Base-by-base conservation (phyloP, 1,284 basidiomycete genomes). In the Apiotrichum brassicae region DNA sequence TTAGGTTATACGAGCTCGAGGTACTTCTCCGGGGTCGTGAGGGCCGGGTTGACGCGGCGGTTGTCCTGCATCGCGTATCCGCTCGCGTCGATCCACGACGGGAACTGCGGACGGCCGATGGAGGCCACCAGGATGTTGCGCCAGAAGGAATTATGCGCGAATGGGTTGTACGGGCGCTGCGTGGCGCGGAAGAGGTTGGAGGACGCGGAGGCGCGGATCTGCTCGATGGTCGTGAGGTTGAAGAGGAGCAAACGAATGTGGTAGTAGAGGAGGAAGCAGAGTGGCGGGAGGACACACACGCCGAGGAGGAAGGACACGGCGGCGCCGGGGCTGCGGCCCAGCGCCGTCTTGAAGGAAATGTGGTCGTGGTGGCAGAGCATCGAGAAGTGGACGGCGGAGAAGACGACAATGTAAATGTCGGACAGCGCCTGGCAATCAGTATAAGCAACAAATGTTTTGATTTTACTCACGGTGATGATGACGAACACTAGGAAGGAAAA, bases 221-320 rank as follows among this genome's bases (percentile, higher is more conserved):
- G 88, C 74, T 95, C 91, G 54, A 95, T 91, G 12, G 91, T 95
- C 3, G 91, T 94, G 37, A 87, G 78, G 70, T 93, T 92, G 59
- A 87, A 76, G 43, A 88, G 72, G 34, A 92, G 73, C 47, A 94
- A 77, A 67, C 89, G 77, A 66, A 87, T 71, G 75, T 97, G 91
- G 72, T 95, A 97, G 22, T 74, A 76, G 45, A 90, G 68, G 51
- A 97, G 73, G 25, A 87, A 86, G 14, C 76, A 76, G 4, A 95
- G 81, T 0, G 90, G 89, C 78, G 85, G 85, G n/a, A 91, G 77
- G 6, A 89, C 77, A 19, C 81, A 58, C 4, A 86, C 74, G 1
- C 83, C 80, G 42, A 93, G 63, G 22, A 77, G 73, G 62, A 92
- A 90, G 20, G 79, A 84, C 16, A 90, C 80, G 0, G 85, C 87